Base-by-base conservation (phyloP, 176 grass and related monocot species). In the Triticum aestivum region DNA sequence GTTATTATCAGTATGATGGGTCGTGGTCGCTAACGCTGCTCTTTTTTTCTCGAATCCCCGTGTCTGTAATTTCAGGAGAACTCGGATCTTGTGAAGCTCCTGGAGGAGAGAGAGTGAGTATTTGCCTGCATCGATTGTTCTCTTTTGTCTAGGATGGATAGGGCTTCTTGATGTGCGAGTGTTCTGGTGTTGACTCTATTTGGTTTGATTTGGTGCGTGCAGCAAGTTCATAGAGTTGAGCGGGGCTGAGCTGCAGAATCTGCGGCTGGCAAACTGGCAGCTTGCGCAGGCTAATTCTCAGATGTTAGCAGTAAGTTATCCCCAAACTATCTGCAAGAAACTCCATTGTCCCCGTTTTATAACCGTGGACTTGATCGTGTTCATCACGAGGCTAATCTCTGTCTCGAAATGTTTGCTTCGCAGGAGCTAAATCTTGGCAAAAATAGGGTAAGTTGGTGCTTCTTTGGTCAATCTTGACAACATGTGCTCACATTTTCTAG, bases 381-480 rank as follows among this genome's bases (percentile, higher is more conserved):
- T 35, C 41, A 26, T 20, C 21, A 23, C 15, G 21, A 47, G 56
- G 51, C 61, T 69, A 42, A 84, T 33, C 24, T 77, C 18, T 42
- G 45, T 66, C 54, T 6, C 38, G 15, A 32, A 30, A 20, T 76
- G 64, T 75, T 70, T 77, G n/a, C 27, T 83, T 69, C 27, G n/a
- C 86, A 93, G 91, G 88, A 88, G 67, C 30, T 90, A 34, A 93
- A 90, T 77, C 56, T 80, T 27, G 91, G 86, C 5, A 93, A 30
- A 83, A 59, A 90, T 9, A 88, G n/a, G 54, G 91, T 93, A 78
- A 86, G 91, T 58, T 65, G 9, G n/a, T 3, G 7, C 6, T 11
- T 79, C n/a, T 79, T 73, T 66, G 42, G 73, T 41, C 39, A 77
- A 84, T 86, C 23, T 63, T 73, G 61, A 54, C 47, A 83, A 0